Base-by-base conservation (phyloP, 805 yeast species). In the Candida pseudoglaebosa region DNA sequence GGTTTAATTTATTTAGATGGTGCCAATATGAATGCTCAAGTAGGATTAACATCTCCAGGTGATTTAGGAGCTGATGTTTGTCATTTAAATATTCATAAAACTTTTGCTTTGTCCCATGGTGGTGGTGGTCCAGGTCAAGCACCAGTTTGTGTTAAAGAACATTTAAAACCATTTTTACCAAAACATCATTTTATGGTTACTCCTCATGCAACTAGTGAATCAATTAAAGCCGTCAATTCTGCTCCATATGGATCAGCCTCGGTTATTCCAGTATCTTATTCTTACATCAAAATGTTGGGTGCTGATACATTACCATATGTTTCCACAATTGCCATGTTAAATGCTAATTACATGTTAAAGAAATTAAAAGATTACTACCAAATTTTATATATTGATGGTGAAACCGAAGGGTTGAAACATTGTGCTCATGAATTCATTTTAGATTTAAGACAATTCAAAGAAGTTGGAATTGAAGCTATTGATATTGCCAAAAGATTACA, bases 71-170 rank as follows among this genome's bases (percentile, higher is more conserved):
- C 98, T 9, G 99, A 93, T 66, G 98, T 93, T 30, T 93, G 99
- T 62, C 99, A 93, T 56, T 75, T 93, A 69, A 93, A 93, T 62
- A 73, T 93, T 58, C 99, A 93, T 72, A 93, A 93, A 69, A 93
- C 99, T 1, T 93, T 93, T 71, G 89, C 97, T 33, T 88, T 93
- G 56, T 95, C 96, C 39, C 99, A 93, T 56, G 99, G 99, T 56
- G 99, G 99, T 58, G 99, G 99, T 59, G 99, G 99, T 31, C 99
- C 99, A 30, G 99, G 98, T 57, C 95, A 89, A 54, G 99, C 97
- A 14, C 98, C 98, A 37, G 93, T 93, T 47, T 88, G 98, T 73
- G 98, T 91, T 41, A 82, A 81, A 49, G 67, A 73, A 36, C 95
- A 88, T 61, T 71, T 93, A 52, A 75, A 73, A 32, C 86, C 87